Percentiles rank a stretch among this genome's conserved stretches.
phyloP scores from a whole-genome alignment of 2,329 filamentous ascomycete genomes.

The Hypoxylon sp. region DNA sequence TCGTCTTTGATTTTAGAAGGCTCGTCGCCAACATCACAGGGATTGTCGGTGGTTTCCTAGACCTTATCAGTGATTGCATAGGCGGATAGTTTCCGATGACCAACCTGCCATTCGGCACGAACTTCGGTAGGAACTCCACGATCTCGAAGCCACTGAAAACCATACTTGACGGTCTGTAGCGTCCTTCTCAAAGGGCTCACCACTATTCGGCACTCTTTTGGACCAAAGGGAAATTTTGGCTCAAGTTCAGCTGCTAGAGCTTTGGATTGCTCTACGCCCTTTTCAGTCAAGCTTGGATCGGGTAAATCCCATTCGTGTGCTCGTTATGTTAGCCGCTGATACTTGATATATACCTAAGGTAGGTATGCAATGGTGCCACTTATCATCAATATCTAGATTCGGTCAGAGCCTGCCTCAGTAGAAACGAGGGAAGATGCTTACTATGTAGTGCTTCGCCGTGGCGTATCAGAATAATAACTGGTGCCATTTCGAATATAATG shows the following conservation, averaged over 20 bases:
- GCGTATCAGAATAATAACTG: conserved; percentile 57
- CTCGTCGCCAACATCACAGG: conserved; percentile 50
- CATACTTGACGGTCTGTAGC: conserved; percentile 49
- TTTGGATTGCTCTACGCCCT: conserved; percentile 49
- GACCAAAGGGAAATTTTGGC: conserved; percentile 40
- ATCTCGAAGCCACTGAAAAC: conserved; percentile 49
- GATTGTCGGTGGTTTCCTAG: conserved; percentile 51
- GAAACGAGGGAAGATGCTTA: conserved; percentile 42
- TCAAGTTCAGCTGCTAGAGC: conserved; percentile 46
- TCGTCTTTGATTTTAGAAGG: conserved; percentile 42
- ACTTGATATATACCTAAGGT: conserved; percentile 8
- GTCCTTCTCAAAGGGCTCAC: conserved; percentile 52
- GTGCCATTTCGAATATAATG: conserved; percentile 51
- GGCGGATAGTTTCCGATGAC: background rate
- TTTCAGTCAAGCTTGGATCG: conserved; percentile 49
- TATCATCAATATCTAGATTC: conserved; percentile 49
- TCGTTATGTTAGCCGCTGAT: conserved; percentile 42
- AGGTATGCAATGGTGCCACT: conserved; percentile 36
- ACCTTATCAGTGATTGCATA: conserved; percentile 10
- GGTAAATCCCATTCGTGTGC: conserved; percentile 50
- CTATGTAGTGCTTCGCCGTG: conserved; percentile 58
- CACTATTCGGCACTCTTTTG: conserved; percentile 48
- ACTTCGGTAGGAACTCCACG: conserved; percentile 48
- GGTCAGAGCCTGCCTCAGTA: conserved; percentile 24
- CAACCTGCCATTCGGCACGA: conserved; percentile 53